Evolutionary conservation across 352 stramenopile genomes (phyloP), one percentile per base, ranked within the genome.

Genomic region (Globisporangium sylvaticum): DNA sequence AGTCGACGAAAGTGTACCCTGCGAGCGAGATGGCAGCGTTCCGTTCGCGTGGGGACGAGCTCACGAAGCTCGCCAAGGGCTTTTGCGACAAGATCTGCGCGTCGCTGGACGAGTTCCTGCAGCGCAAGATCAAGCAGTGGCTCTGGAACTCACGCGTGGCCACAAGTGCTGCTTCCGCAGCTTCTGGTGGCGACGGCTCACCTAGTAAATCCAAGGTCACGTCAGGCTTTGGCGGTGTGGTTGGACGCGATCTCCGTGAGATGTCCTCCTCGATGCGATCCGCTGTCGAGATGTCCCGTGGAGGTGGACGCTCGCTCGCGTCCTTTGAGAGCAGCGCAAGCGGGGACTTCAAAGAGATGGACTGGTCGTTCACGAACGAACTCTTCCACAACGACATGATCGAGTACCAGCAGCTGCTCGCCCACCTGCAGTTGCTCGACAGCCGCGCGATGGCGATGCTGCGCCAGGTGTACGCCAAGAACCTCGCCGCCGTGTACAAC

Each of bases 341-440:
- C 12, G 68, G 69, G 18, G 66, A 72, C 1, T 62, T 60, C 29
- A 71, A 73, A 14, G 74, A 92, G 15, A 82, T 90, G 72, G 81
- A 92, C 58, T 92, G 82, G 82, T 69, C 63, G 5, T 88, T 92
- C 67, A 78, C 72, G 7, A 90, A 84, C 52, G 79, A 90, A n/a
- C 67, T 55, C 20, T 80, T 91, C 24, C 84, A 92, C 58, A 69
- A 53, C 1, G 56, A 75, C 1, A 54, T 90, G 20, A 54, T 73
- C 0, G 71, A 83, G 46, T 91, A 88, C 61, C 71, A 86, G 70
- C 64, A 68, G 18, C 62, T 89, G 4, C 71, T 88, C 20, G 68
- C 70, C 6, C 59, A 68, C 20, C 27, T 91, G 10, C 68, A 80
- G 24, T 81, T 75, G 9, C 68, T 92, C 20, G 78, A 89, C 10